Conservation (phyloP, 2,329 filamentous ascomycete species). For the Sporothrix inflata region DNA sequence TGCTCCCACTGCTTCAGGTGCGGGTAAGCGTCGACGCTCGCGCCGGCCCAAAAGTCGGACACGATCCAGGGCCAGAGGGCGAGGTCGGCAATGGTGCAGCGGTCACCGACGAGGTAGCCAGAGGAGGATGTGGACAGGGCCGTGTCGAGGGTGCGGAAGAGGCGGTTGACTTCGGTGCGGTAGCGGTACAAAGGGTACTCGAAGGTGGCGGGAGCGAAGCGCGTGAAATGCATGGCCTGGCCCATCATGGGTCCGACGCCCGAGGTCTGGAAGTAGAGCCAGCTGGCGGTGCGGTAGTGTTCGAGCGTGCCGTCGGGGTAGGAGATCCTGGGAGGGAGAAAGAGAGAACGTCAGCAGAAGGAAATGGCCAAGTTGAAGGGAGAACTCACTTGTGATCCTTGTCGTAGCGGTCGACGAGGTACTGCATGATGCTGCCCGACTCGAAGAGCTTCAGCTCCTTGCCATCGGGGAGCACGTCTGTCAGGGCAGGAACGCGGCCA, state of each 20-base stretch:
- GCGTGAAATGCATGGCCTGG: slow-evolving; percentile 79
- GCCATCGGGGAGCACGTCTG: slow-evolving; percentile 75
- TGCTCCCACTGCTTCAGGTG: neutral
- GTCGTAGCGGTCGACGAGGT: slow-evolving; percentile 83
- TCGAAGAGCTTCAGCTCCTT: slow-evolving; percentile 77
- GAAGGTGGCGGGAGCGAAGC: slow-evolving; percentile 80
- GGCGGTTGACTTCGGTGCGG: slow-evolving; percentile 75
- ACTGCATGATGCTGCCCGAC: slow-evolving; percentile 80
- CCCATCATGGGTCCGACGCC: slow-evolving; percentile 81
- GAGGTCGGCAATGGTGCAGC: slow-evolving; percentile 70
- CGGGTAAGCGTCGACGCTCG: neutral
- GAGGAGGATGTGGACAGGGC: slow-evolving; percentile 60
- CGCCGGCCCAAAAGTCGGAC: neutral
- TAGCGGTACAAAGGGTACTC: slow-evolving; percentile 50
- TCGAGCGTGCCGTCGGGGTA: slow-evolving; percentile 74
- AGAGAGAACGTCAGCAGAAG: neutral
- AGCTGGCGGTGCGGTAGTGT: slow-evolving; percentile 53
- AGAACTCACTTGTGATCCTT: slow-evolving; percentile 64
- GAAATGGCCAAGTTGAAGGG: no score
- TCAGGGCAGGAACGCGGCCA: slow-evolving; percentile 84
- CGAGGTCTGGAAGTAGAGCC: slow-evolving; percentile 74
- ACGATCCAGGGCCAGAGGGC: slow-evolving; percentile 54
- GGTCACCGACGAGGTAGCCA: slow-evolving; percentile 67
- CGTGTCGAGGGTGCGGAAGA: slow-evolving; percentile 77
- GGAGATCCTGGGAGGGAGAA: slow-evolving; percentile 55